Percentiles rank a stretch among this genome's conserved stretches.
Conservation (phyloP, 495 filamentous ascomycete species). For the Ramalina intermedia region DNA sequence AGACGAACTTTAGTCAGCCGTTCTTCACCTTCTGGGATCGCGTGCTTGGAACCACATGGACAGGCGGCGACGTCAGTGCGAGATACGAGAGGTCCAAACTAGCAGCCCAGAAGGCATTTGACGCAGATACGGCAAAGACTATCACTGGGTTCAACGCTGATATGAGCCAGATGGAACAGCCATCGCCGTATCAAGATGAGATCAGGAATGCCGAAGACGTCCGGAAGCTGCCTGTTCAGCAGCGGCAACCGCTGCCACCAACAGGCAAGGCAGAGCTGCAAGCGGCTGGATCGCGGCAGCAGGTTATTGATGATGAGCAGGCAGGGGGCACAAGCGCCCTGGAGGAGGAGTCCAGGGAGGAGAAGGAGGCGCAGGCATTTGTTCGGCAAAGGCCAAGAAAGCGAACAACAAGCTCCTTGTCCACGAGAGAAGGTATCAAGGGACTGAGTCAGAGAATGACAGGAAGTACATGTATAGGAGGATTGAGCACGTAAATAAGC, state of each 20-base stretch:
- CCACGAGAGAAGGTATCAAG: slow-evolving; percentile 12
- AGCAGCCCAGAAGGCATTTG: slow-evolving; percentile 20
- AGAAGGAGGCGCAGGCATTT: slow-evolving; percentile 11
- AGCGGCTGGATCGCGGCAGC: slow-evolving; percentile 18
- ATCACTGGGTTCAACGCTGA: slow-evolving; percentile 11
- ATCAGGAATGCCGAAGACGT: slow-evolving; percentile 9
- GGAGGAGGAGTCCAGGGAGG: slow-evolving; percentile 10
- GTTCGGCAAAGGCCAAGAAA: slow-evolving; percentile 6
- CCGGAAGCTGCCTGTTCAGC: neutral
- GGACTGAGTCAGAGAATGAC: slow-evolving; percentile 13
- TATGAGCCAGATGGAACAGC: slow-evolving; percentile 7
- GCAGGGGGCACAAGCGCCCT: slow-evolving; percentile 12
- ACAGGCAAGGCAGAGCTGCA: slow-evolving; percentile 16
- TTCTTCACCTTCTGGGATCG: slow-evolving; percentile 82
- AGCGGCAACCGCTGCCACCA: slow-evolving; percentile 10
- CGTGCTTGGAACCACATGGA: slow-evolving; percentile 57
- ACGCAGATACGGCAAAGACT: slow-evolving; percentile 9
- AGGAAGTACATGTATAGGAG: slow-evolving; percentile 13
- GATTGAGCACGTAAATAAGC: slow-evolving; percentile 4
- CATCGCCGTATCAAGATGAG: slow-evolving; percentile 12
- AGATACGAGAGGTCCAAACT: slow-evolving; percentile 28
- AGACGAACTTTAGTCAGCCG: slow-evolving; percentile 61
- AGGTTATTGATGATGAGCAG: slow-evolving; percentile 13
- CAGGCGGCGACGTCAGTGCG: slow-evolving; percentile 40
- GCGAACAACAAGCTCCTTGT: slow-evolving; percentile 9